A percentile compares a stretch with the other conserved stretches of the same genome.
Evolutionary conservation across 495 filamentous ascomycete species (phyloP).

Genomic region (Recurvomyces mirabilis): DNA sequence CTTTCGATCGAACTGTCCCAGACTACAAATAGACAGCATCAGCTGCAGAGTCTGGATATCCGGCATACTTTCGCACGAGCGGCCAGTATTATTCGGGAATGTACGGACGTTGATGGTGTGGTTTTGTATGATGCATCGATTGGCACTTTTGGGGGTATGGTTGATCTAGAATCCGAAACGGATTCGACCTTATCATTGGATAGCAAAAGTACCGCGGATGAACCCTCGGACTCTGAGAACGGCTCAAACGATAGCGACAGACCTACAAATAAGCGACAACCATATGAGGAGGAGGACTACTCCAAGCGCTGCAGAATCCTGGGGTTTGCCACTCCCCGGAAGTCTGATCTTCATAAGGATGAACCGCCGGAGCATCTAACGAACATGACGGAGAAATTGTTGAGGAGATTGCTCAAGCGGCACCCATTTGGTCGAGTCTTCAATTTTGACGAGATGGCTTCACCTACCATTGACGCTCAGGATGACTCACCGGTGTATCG

Average conservation of each 20-base stretch:
- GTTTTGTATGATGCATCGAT: no score
- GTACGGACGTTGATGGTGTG: slow-evolving; percentile 42
- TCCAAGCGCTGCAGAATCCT: no score
- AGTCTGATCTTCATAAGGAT: no score
- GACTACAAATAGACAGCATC: no score
- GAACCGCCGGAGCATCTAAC: neutral
- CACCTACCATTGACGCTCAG: neutral
- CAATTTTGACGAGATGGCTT: neutral
- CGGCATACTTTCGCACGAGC: slow-evolving; percentile 40
- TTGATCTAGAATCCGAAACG: neutral
- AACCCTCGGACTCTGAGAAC: no score
- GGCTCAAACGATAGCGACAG: no score
- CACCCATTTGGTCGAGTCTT: neutral
- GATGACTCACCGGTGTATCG: neutral
- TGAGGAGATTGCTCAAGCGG: neutral
- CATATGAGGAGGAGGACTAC: no score
- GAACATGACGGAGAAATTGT: neutral
- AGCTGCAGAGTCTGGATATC: neutral
- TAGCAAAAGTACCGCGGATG: no score
- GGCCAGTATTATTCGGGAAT: slow-evolving; percentile 46
- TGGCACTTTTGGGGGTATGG: slow-evolving; percentile 16
- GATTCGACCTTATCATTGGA: no score
- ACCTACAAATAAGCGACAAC: no score
- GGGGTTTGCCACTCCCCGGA: no score
- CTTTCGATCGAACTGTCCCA: neutral